A percentile compares a stretch with the other conserved stretches of the same genome.
phyloP scores from a whole-genome alignment of 345 rosid species.

The Lumnitzera racemosa region DNA sequence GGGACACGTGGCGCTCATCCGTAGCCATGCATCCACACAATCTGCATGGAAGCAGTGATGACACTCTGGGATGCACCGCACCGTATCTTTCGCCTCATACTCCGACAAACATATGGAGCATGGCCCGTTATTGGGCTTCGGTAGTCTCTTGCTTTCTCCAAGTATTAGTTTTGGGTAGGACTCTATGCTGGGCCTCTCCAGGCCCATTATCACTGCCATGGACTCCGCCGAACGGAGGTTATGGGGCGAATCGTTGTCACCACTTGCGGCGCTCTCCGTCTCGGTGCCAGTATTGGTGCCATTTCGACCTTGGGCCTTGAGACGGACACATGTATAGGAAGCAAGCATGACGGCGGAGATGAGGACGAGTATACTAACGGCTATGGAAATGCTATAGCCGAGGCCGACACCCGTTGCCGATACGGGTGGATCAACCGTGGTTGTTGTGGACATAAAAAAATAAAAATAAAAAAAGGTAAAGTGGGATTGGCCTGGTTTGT shows the following conservation, averaged over 20 bases:
- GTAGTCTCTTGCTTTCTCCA: constrained; percentile 55
- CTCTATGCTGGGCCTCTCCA: constrained; percentile 32
- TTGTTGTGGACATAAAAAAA: constrained; percentile 40
- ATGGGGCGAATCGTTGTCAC: background rate
- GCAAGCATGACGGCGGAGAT: constrained; percentile 73
- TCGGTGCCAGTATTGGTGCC: background rate
- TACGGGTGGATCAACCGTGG: constrained; percentile 34
- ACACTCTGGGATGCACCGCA: constrained; percentile 60
- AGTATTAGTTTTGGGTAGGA: constrained; percentile 49
- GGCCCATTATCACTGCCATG: constrained; percentile 22
- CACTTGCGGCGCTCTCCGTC: background rate
- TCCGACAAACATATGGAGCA: constrained; percentile 67
- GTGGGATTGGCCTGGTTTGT: background rate
- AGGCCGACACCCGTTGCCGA: constrained; percentile 51
- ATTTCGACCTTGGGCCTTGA: constrained; percentile 23
- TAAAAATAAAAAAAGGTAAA: background rate
- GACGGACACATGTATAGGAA: constrained; percentile 54
- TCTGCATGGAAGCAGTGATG: constrained; percentile 65
- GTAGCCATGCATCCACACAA: constrained; percentile 69
- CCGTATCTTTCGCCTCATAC: constrained; percentile 36
- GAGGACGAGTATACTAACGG: constrained; percentile 69
- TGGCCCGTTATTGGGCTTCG: constrained; percentile 46
- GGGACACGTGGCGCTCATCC: constrained; percentile 64
- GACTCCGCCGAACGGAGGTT: background rate
- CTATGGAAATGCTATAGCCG: constrained; percentile 77